Evolutionary conservation across 1,284 basidiomycete species (phyloP).

Genomic region (Paramarasmius palmivorus): DNA sequence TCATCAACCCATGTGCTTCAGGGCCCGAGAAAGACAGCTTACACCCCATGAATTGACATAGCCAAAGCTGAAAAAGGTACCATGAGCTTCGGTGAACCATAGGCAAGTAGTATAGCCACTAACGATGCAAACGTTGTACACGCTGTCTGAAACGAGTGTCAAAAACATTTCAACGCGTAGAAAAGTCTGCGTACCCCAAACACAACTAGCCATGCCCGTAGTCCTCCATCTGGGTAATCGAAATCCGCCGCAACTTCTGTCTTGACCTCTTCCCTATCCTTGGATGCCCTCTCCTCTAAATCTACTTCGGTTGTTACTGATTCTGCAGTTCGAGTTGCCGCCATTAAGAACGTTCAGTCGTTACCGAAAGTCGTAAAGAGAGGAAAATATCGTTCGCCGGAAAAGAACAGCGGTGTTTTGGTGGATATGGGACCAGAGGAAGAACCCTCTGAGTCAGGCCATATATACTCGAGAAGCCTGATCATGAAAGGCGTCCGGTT

Average conservation of each 20-base stretch:
- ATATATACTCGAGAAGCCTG: too few species aligned
- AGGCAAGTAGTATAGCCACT: not conserved
- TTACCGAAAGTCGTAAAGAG: too few species aligned
- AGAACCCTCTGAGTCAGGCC: too few species aligned
- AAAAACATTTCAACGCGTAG: not conserved
- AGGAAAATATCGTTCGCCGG: too few species aligned
- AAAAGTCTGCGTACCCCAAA: slow-evolving; percentile 5
- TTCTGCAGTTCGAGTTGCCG: too few species aligned
- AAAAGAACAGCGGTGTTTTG: too few species aligned
- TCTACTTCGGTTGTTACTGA: not conserved
- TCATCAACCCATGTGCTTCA: not conserved
- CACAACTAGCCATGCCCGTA: slow-evolving; percentile 7
- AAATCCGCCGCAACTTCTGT: not conserved
- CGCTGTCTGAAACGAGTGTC: not conserved
- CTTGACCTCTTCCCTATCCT: not conserved
- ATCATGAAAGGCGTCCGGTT: too few species aligned
- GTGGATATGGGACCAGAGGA: too few species aligned
- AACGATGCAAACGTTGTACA: not conserved
- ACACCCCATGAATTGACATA: slow-evolving; percentile 9
- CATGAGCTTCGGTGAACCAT: not conserved
- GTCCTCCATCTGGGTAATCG: slow-evolving; percentile 4
- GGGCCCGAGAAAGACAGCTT: not conserved
- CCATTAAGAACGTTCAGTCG: too few species aligned
- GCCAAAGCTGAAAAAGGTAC: not conserved
- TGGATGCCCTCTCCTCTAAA: not conserved